Conservation (phyloP, 1,284 basidiomycete species). For the Puccinia triticina region DNA sequence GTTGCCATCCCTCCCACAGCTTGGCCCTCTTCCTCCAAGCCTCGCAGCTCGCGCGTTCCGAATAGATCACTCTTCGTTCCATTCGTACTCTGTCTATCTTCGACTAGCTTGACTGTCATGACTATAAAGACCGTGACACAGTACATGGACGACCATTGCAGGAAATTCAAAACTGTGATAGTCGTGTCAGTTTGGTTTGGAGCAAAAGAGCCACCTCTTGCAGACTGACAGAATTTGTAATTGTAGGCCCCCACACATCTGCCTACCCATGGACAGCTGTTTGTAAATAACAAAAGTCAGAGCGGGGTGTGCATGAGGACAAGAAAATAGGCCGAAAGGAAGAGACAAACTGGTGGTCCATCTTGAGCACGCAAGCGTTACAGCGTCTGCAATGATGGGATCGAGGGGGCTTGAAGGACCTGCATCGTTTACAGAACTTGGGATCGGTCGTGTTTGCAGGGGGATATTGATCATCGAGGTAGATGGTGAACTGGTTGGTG, state of each 20-base stretch:
- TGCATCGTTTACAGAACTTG: conserved; percentile 57
- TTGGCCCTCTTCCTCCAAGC: no score
- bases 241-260: conserved; percentile 54
- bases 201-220: background rate
- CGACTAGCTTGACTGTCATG: background rate
- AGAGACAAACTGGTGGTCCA: conserved; percentile 52
- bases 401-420: conserved; percentile 58
- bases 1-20: background rate
- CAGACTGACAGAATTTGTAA: conserved; percentile 50
- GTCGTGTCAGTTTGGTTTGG: background rate
- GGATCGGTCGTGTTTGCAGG: conserved; percentile 20
- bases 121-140: background rate
- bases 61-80: no score
- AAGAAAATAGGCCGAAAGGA: background rate
- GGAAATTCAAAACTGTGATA: conserved; percentile 23
- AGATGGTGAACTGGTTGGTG: background rate
- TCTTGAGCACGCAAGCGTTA: conserved; percentile 57
- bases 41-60: no score
- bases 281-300: background rate
- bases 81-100: background rate
- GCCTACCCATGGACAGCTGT: conserved; percentile 60
- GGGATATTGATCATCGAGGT: background rate
- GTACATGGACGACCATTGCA: background rate
- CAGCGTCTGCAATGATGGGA: conserved; percentile 60
- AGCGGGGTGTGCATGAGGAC: no score